Evolutionary conservation across 1,284 basidiomycete species (phyloP), one percentile per base, ranked within the genome.

Genomic region (Trametes sp.): DNA sequence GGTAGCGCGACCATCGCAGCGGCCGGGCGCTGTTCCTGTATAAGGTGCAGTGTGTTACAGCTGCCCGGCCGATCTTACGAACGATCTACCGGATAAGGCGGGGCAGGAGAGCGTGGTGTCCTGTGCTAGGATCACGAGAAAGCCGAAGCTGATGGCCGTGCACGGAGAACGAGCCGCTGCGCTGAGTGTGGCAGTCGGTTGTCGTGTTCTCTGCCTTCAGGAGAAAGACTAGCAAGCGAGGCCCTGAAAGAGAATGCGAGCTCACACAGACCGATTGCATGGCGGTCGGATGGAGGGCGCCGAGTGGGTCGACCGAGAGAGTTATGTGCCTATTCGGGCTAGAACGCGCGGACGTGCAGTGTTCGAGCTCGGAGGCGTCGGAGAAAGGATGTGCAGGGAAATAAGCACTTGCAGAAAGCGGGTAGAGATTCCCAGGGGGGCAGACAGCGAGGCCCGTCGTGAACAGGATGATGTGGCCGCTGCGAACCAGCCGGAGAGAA

Each of bases 1-100:
- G 35, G 66, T 64, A 56, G 63, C 63, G 52, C 66, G 66, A 67
- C 59, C 61, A 54, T 67, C 66, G 66, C 60, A 54, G 36, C 50
- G 8, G 26, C 35, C 54, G 64, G 55, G 41, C 33, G 54, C 58
- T 53, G 53, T 62, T 58, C 14, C 56, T 35, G n/a, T n/a, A 21
- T 44, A 31, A 49, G 45, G 59, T 29, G 24, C n/a, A 19, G 16
- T 14, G 24, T 49, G 16, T 29, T 51, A 59, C 57, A 63, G 53
- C 59, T 41, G 54, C 54, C 42, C 31, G 23, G 46, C 24, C 10
- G 9, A 57, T 26, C 24, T 57, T 35, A 67, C 54, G 62, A 63
- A 64, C 38, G 50, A 59, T 59, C 1, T 49, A 24, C 63, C 61
- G 14, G 63, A 65, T 67, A 63, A 61, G 66, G 63, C 10, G 56